Evolutionary conservation across 2,329 filamentous ascomycete species (phyloP), one percentile per base, ranked within the genome.

Genomic region (Coniochaeta ligniaria): DNA sequence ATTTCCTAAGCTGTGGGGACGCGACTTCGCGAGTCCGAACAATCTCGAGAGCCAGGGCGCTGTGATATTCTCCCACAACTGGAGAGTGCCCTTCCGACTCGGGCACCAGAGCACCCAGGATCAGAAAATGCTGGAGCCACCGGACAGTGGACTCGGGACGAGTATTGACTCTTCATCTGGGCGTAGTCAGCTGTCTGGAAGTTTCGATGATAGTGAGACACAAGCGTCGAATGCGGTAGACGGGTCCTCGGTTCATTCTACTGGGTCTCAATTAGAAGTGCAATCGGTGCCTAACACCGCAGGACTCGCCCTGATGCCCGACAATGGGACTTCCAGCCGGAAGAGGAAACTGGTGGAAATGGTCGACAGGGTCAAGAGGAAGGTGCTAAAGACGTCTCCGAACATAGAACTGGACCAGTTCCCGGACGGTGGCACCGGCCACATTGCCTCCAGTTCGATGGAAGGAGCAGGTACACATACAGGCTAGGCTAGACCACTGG

Each of bases 41-140:
- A 9, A 20, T 14, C n/a, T 60, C 6, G 41, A 28, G 9, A 22
- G 20, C 11, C 5, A 22, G 4, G 56, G 60, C 16, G 60, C 60
- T 14, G 56, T 60, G 6, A 54, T 60, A 4, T 60, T 60, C 41
- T 43, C 55, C 43, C 60, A 60, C 55, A 54, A 33, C 26, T 52
- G 38, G 38, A 54, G 17, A 16, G 50, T 60, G 22, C 60, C 60
- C 3, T 35, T 60, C 24, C 55, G 54, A 17, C 47, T 52, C 8
- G 47, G 47, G 31, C 11, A 52, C 26, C 22, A 52, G 47, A 31
- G 2, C 24, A 52, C 8, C 47, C 47, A 52, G 47, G 47, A 52
- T 3, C 22, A 26, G 24, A 52, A 28, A 17, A 28, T 28, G 47
- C 47, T 52, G 12, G 47, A 52, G 47, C 47, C 16, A 14, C 22